Evolutionary conservation across 495 filamentous ascomycete species (phyloP).

Genomic region (Recurvomyces mirabilis): DNA sequence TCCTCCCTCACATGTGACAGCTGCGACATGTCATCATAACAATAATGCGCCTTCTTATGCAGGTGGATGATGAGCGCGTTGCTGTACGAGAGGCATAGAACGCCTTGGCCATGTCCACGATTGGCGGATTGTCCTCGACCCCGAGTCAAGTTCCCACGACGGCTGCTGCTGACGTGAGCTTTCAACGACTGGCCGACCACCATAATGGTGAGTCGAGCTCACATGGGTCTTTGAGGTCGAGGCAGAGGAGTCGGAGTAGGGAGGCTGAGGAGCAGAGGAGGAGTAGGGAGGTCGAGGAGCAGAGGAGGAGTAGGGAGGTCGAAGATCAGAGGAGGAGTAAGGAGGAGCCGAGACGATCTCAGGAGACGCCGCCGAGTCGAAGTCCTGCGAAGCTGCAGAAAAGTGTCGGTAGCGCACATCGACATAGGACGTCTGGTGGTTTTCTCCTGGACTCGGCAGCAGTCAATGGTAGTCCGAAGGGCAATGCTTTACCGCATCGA

Average conservation of each 20-base stretch:
- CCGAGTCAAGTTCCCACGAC: neutral
- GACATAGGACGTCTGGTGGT: slow-evolving; percentile 23
- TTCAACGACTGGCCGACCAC: neutral
- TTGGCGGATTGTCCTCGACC: neutral
- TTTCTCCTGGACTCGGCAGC: slow-evolving; percentile 28
- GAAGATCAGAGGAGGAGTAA: neutral
- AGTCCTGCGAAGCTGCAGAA: neutral
- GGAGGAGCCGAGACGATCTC: neutral
- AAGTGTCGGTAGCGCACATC: slow-evolving; percentile 4
- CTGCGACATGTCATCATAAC: too few species aligned
- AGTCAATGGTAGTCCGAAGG: slow-evolving; percentile 10
- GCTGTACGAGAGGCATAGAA: too few species aligned
- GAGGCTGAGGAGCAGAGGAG: too few species aligned
- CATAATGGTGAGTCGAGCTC: slow-evolving; percentile 17
- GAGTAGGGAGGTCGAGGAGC: too few species aligned
- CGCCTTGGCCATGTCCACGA: slow-evolving; percentile 7
- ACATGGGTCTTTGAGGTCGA: slow-evolving; percentile 6
- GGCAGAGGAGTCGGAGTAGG: neutral
- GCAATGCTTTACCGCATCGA: neutral
- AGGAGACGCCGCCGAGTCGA: neutral
- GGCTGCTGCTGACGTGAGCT: slow-evolving; percentile 6
- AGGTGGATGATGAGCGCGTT: too few species aligned
- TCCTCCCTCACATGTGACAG: too few species aligned
- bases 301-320: too few species aligned
- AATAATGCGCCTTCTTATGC: too few species aligned